Conservation (phyloP, 352 stramenopile species). For the Globisporangium radiosum region DNA sequence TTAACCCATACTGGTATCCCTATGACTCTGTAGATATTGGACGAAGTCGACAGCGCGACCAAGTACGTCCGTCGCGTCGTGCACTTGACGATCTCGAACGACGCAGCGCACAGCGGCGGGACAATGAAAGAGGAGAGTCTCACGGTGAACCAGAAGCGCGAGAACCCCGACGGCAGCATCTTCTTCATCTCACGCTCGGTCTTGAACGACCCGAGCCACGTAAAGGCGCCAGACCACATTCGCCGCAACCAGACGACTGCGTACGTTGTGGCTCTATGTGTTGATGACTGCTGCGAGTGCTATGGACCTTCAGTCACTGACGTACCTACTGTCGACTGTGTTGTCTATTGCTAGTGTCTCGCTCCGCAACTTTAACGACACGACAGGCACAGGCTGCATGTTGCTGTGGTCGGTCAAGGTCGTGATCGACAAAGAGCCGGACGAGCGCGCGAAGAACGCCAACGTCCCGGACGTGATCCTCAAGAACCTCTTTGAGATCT, state of each 20-base stretch:
- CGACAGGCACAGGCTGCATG: constrained; percentile 57
- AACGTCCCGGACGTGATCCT: constrained; percentile 86
- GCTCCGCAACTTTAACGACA: constrained; percentile 75
- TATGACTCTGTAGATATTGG: constrained; percentile 28
- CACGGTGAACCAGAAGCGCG: constrained; percentile 70
- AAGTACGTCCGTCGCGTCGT: constrained; percentile 81
- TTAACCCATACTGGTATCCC: not conserved
- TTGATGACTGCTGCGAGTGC: not conserved
- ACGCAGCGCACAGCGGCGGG: constrained; percentile 50
- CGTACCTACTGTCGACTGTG: not conserved
- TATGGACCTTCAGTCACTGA: not conserved
- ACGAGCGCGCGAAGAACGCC: constrained; percentile 64
- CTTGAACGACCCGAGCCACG: constrained; percentile 63
- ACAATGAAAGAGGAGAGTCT: constrained; percentile 84
- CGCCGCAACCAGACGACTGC: constrained; percentile 71
- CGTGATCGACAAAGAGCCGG: constrained; percentile 62
- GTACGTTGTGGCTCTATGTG: constrained; percentile 30
- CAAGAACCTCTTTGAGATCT: constrained; percentile 86
- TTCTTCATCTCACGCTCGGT: constrained; percentile 61
- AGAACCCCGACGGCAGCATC: constrained; percentile 66
- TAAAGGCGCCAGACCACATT: constrained; percentile 56
- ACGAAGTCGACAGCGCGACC: constrained; percentile 65
- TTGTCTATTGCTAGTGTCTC: constrained; percentile 37
- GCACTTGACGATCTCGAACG: constrained; percentile 75
- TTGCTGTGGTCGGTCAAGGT: constrained; percentile 84